These are phyloP conservation scores for Verticillium albo-atrum DNA, from an alignment of 2,329 filamentous ascomycete species.

Conservation along the genomic window DNA sequence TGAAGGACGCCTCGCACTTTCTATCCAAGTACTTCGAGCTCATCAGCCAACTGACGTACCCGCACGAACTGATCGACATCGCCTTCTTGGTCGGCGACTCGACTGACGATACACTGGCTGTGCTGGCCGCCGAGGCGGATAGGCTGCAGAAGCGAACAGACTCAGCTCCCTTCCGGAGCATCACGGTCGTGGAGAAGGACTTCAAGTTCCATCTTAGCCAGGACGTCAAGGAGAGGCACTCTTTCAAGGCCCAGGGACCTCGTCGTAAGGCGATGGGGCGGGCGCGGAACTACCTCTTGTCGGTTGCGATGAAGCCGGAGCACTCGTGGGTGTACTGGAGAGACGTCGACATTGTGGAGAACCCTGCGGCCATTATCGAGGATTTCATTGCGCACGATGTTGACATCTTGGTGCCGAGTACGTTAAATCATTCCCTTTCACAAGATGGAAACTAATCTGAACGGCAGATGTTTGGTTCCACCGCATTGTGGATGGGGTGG, in stretches of 20 bases:
- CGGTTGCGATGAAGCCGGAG: constrained; percentile 79
- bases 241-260: constrained; percentile 82
- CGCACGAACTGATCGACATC: constrained; percentile 90
- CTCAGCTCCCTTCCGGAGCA: constrained; percentile 79
- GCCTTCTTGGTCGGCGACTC: constrained; percentile 93
- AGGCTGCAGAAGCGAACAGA: constrained; percentile 80
- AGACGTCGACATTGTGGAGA: constrained; percentile 94
- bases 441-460: constrained; percentile 1
- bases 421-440: constrained; percentile 25
- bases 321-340: constrained; percentile 99
- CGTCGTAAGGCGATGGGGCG: constrained; percentile 85
- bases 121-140: constrained; percentile 78
- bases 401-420: constrained; percentile 93
- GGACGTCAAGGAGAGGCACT: constrained; percentile 76
- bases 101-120: constrained; percentile 84
- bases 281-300: constrained; percentile 88
- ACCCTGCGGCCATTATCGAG: constrained; percentile 80
- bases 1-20: constrained; percentile 82
- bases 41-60: constrained; percentile 83
- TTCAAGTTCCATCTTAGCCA: constrained; percentile 76
- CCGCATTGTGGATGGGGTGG: constrained; percentile 70
- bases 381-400: constrained; percentile 93
- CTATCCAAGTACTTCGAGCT: constrained; percentile 92
- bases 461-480: constrained; percentile 91
- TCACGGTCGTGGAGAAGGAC: constrained; percentile 83